phyloP scores from a whole-genome alignment of 208 protist species.

The Leishmania martiniquensis region DNA sequence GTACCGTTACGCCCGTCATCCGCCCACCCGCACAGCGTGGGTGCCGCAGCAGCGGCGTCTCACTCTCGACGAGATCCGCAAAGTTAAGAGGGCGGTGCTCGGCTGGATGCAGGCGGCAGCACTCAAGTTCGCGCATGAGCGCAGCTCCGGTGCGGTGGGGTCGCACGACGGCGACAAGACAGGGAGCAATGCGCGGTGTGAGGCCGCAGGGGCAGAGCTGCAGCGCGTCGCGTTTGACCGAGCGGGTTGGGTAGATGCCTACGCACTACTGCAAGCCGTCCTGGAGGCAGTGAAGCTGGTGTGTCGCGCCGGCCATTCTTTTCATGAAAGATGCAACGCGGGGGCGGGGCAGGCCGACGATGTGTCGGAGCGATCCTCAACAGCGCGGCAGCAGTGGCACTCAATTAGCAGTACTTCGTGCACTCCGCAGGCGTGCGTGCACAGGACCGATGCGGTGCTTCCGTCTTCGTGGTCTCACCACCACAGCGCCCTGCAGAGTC shows the following conservation, averaged over 20 bases:
- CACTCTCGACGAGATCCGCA: slow-evolving; percentile 27
- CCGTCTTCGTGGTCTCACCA: background rate
- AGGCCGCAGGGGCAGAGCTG: background rate
- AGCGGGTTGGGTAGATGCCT: slow-evolving; percentile 41
- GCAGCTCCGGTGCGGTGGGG: slow-evolving; percentile 3
- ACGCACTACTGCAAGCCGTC: slow-evolving; percentile 35
- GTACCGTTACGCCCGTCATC: slow-evolving; percentile 10
- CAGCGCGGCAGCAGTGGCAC: slow-evolving; percentile 5
- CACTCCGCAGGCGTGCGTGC: slow-evolving; percentile 13
- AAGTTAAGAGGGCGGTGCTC: slow-evolving; percentile 42
- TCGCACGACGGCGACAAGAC: background rate
- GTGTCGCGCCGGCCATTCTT: background rate
- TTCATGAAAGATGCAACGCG: background rate
- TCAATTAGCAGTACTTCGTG: background rate
- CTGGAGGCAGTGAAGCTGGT: slow-evolving; percentile 35
- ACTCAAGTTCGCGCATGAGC: background rate
- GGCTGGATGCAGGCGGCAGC: slow-evolving; percentile 39
- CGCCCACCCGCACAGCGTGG: background rate
- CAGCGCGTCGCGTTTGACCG: slow-evolving; percentile 49
- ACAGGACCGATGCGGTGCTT: slow-evolving; percentile 3
- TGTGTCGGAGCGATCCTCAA: background rate
- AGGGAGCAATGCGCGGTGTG: background rate
- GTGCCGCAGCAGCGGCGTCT: slow-evolving; percentile 27
- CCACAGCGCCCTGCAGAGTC: background rate
- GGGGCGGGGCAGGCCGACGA: background rate